Evolutionary conservation across 805 yeast species (phyloP), one percentile per base, ranked within the genome.

Genomic region (Teunomyces lycoperdinae): DNA sequence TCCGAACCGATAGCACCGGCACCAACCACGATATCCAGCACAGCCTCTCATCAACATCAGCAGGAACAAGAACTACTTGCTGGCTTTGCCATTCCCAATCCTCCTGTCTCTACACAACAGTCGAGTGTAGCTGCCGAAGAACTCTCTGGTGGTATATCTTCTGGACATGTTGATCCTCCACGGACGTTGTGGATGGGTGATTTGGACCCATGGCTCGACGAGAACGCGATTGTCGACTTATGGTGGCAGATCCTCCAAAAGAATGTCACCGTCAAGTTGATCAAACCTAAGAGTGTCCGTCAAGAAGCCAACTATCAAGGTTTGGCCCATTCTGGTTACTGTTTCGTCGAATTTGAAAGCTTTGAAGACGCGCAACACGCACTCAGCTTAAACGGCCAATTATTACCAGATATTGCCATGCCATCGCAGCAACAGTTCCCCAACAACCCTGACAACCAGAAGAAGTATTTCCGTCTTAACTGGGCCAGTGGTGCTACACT

Each of bases 171-270:
- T 2, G 65, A 61, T n/a, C 74, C 78, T 11, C 89, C 95, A 24
- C 75, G 85, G 50, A 87, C 95, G 1, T 68, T 87, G 29, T 87
- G 95, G 95, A 87, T 87, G 95, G 95, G 95, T 9, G 94, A 87
- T 64, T 70, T 87, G 54, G 92, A 87, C 60, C 89, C 92, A 1
- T 80, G 85, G 80, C 79, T 85, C 58, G 89, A 84, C 60, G 94
- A 86, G 61, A 71, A 68, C 3, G 80, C 81, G 4, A 70, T 73
- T 42, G 64, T 61, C 26, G 71, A 74, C 43, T 69, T 80, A 41
- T 71, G 88, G 63, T 85, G 90, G 89, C 71, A 72, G 28, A 67
- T 77, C 24, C 57, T 82, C 44, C 75, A 78, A 46, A 80, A 78
- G 54, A 61, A 70, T 28, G 92, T 87, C 26, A 64, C 71, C 27